These are phyloP conservation scores for Globisporangium nunn DNA, from an alignment of 352 stramenopile genomes.

Conservation along the genomic window DNA sequence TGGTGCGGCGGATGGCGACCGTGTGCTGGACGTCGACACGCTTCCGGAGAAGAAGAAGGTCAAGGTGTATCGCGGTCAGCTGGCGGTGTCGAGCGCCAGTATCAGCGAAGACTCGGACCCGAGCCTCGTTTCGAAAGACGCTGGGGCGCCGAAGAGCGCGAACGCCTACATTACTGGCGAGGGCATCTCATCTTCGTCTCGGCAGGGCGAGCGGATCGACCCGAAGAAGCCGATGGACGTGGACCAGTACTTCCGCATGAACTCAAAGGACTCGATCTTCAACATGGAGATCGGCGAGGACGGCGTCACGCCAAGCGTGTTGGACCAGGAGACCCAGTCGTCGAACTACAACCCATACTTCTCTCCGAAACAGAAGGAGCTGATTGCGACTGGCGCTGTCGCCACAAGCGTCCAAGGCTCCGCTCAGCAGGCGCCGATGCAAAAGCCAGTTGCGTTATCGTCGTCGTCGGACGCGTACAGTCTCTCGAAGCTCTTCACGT, in stretches of 20 bases:
- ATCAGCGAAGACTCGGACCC: constrained; percentile 25
- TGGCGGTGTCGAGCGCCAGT: constrained; percentile 25
- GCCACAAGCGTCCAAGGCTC: too few relatives aligned
- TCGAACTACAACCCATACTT: constrained; percentile 44
- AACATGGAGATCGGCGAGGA: constrained; percentile 28
- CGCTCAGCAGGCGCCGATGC: background rate
- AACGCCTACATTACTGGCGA: constrained; percentile 28
- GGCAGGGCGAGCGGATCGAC: constrained; percentile 18
- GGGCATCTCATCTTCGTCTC: constrained; percentile 26
- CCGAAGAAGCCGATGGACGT: constrained; percentile 25
- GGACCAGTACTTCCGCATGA: constrained; percentile 32
- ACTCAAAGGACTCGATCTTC: constrained; percentile 54
- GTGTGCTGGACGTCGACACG: constrained; percentile 33
- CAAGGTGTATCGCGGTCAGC: constrained; percentile 39
- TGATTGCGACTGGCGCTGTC: background rate
- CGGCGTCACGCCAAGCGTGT: constrained; percentile 10
- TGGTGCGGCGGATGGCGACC: constrained; percentile 31
- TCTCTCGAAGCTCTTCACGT: constrained; percentile 51
- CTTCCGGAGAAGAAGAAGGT: constrained; percentile 82
- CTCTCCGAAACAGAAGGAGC: constrained; percentile 46
- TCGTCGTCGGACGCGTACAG: constrained; percentile 29
- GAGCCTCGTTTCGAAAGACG: constrained; percentile 5
- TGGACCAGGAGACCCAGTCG: constrained; percentile 20
- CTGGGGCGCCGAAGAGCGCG: constrained; percentile 7
- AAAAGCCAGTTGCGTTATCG: constrained; percentile 2